These are phyloP conservation scores for Metschnikowia similis DNA, from an alignment of 805 yeast genomes.

Conservation along the genomic window DNA sequence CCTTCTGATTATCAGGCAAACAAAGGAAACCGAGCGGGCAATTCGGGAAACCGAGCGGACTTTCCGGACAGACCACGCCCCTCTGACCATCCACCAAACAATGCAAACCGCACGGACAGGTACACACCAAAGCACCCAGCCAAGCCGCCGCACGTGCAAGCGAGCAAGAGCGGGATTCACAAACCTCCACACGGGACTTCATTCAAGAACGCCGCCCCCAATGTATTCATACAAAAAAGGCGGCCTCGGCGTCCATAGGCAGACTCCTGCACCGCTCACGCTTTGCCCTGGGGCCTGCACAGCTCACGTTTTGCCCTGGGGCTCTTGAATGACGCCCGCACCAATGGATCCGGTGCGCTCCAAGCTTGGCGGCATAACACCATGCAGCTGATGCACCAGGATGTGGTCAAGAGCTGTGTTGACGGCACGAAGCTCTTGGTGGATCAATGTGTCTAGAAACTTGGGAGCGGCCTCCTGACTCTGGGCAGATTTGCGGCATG, in stretches of 20 bases:
- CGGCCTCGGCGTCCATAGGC: conserved; percentile 7
- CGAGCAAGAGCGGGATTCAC: conserved; percentile 10
- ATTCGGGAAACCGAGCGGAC: no score
- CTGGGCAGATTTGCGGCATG: not conserved
- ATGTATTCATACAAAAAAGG: conserved; percentile 11
- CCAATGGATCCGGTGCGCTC: not conserved
- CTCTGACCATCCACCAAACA: not conserved
- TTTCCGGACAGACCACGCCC: not conserved
- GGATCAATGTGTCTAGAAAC: conserved; percentile 2
- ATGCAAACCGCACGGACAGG: not conserved
- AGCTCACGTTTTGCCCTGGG: no score
- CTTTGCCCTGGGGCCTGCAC: no score
- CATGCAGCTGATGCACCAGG: not conserved
- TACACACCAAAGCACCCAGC: not conserved
- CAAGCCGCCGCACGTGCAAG: conserved; percentile 5
- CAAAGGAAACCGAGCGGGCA: no score
- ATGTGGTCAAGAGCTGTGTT: conserved; percentile 7
- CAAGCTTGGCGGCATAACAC: not conserved
- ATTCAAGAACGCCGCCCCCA: conserved; percentile 4
- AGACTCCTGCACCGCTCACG: no score
- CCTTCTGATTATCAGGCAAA: no score
- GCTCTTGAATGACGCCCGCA: not conserved
- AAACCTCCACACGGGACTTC: conserved; percentile 2
- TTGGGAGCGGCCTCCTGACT: not conserved
- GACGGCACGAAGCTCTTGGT: conserved; percentile 9